Evolutionary conservation across 495 filamentous ascomycete species (phyloP).

Genomic region (Hypoxylon subgilvum): DNA sequence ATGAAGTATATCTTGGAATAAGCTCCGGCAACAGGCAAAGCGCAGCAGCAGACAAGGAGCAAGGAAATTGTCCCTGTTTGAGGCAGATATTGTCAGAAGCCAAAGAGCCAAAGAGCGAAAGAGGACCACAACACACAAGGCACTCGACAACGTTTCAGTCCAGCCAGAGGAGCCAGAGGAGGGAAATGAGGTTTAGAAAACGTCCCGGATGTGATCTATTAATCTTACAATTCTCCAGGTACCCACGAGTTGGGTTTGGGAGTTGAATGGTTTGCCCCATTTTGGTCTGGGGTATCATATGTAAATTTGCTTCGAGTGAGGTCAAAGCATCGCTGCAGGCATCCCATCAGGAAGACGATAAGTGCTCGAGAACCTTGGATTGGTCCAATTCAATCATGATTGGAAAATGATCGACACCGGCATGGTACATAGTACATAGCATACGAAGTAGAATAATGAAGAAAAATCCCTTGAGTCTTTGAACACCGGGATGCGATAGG

Average conservation of each 20-base stretch:
- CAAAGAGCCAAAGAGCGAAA: no score
- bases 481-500: slow-evolving; percentile 6
- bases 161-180: slow-evolving; percentile 10
- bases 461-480: slow-evolving; percentile 15
- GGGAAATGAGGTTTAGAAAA: slow-evolving; percentile 1
- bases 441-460: no score
- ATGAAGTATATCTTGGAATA: slow-evolving; percentile 32
- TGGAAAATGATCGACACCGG: slow-evolving; percentile 35
- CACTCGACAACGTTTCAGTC: slow-evolving; percentile 3
- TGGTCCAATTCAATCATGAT: slow-evolving; percentile 19
- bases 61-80: slow-evolving; percentile 24
- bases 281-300: slow-evolving; percentile 32
- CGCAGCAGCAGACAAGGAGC: not conserved
- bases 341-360: slow-evolving; percentile 17
- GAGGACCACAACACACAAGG: slow-evolving; percentile 13
- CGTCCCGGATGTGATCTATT: slow-evolving; percentile 25
- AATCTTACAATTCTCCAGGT: slow-evolving; percentile 35
- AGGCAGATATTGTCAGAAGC: slow-evolving; percentile 24
- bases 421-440: no score
- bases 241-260: slow-evolving; percentile 21
- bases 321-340: slow-evolving; percentile 36
- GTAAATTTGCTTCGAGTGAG: slow-evolving; percentile 36
- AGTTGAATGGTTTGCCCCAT: slow-evolving; percentile 18
- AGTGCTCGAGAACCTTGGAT: slow-evolving; percentile 27
- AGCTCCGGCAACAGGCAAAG: slow-evolving; percentile 23